Conservation (phyloP, 225 moss, liverwort and hornwort species). For the Bryoerythrophyllum caledonicum region DNA sequence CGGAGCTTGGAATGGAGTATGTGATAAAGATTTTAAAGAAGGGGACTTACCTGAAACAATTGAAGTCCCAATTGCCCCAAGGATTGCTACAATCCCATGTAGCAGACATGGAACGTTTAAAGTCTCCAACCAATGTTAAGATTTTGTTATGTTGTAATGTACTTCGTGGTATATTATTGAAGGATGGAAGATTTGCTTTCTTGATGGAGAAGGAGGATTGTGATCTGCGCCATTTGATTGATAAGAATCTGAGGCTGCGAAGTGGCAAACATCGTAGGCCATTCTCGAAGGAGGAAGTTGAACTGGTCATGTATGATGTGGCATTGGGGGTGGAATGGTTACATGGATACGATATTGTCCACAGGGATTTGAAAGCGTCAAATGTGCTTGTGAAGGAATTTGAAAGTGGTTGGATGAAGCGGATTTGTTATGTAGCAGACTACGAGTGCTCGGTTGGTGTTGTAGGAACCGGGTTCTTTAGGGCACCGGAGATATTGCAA, state of each 20-base stretch:
- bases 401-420: too few species aligned
- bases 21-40: background rate
- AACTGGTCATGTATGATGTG: too few species aligned
- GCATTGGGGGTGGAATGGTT: too few species aligned
- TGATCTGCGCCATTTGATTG: background rate
- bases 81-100: background rate
- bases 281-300: too few species aligned
- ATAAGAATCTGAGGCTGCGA: background rate
- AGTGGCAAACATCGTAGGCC: too few species aligned
- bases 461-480: too few species aligned
- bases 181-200: background rate
- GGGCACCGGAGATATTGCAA: too few species aligned
- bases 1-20: background rate
- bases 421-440: too few species aligned
- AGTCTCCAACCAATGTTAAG: background rate
- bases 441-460: too few species aligned
- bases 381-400: too few species aligned
- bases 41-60: background rate
- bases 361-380: too few species aligned
- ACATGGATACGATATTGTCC: too few species aligned
- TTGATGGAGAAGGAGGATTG: background rate
- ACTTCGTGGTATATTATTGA: background rate
- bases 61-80: background rate
- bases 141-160: background rate
- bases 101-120: fast-evolving